Base-by-base conservation (phyloP, 306 rosid genomes). In the Begonia fuchsioides region DNA sequence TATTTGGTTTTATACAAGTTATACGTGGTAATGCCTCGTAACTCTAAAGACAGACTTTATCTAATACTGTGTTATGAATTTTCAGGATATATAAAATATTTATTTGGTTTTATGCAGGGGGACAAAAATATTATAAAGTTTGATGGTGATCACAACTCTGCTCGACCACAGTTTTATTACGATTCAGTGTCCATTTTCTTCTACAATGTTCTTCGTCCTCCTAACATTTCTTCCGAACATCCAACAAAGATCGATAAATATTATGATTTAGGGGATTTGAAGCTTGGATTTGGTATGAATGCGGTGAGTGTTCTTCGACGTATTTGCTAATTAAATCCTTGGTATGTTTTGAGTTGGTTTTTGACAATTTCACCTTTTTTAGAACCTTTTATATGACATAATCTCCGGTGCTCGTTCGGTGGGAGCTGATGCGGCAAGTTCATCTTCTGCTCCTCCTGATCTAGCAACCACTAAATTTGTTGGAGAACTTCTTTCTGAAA, bases 61-160 rank as follows among this genome's bases (percentile, higher is more conserved):
- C 11, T 16, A 43, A 17, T 32, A 44, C 38, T 13, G 5, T 26
- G 32, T 3, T 32, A 15, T 13, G 9, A 48, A 38, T 2, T 47
- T 57, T 57, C 18, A 47, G 38, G 13, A 14, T 44, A 44, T 58
- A 53, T 69, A 47, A 58, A 58, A 43, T 17, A 43, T 46, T 13
- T 39, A 44, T 60, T 66, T 67, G 52, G 60, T 56, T 57, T 51
- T 72, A 57, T 56, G 64, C 69, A 90, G 98, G 98, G 95, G 50
- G 85, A 81, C 56, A 90, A 85, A 75, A 85, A 81, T 65, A 62
- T 77, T 58, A 71, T 81, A 51, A 82, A 77, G 49, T 85, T 90
- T 63, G 84, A 75, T 38, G 98, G 98, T 40, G 98, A 90, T 75
- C 98, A 90, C 69, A 90, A 90, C 75, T 77, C 98, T 50, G 73